Percentiles rank a stretch among this genome's conserved stretches.
Evolutionary conservation across 73 alveolate species (phyloP).

Genomic region (Paramecium primaurelia): DNA sequence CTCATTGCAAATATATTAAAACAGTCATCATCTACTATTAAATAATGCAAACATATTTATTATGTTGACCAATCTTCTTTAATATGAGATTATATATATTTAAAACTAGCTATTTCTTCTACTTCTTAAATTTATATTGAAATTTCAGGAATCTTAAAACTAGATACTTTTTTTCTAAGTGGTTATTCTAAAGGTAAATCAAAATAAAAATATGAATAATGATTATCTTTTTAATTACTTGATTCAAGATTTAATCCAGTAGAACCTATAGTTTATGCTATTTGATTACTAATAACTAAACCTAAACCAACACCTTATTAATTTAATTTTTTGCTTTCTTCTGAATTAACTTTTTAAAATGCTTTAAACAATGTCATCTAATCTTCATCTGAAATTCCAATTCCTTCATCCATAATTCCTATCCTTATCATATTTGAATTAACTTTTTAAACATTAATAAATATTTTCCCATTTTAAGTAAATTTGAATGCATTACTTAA

Average conservation of each 20-base stretch:
- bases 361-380: constrained; percentile 49
- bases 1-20: not conserved
- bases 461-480: constrained; percentile 58
- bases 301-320: constrained; percentile 71
- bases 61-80: not conserved
- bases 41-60: not conserved
- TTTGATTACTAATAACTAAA: constrained; percentile 60
- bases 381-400: constrained; percentile 63
- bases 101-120: not conserved
- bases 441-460: not conserved
- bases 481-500: constrained; percentile 68
- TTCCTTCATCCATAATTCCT: constrained; percentile 66
- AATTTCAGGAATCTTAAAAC: not conserved
- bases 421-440: not conserved
- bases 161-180: not conserved
- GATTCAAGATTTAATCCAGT: not conserved
- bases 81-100: not conserved
- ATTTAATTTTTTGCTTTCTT: constrained; percentile 21
- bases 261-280: constrained; percentile 27
- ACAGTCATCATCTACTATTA: constrained; percentile 41
- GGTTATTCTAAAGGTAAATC: not conserved
- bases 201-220: not conserved
- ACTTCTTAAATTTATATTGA: not conserved
- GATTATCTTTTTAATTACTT: not conserved
- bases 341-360: constrained; percentile 61